Percentiles rank a stretch among this genome's conserved stretches.
Evolutionary conservation across 2,329 filamentous ascomycete species (phyloP).

Genomic region (Epicoccum sorghinum): DNA sequence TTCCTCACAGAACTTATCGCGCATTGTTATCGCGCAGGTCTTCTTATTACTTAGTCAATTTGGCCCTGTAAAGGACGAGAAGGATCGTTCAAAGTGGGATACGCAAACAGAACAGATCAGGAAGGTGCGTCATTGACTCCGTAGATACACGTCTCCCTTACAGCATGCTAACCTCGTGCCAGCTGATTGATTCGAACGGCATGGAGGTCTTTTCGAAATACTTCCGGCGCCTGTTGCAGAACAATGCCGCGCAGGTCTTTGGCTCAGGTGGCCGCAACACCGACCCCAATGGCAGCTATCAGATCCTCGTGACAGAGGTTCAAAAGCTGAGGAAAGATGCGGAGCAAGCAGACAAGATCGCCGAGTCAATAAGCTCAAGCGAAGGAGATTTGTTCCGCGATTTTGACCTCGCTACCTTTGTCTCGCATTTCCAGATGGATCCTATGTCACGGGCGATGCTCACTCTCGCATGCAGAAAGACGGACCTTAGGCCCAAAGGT

Average conservation of each 20-base stretch:
- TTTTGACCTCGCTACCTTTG: conserved; percentile 93
- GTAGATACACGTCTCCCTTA: conserved; percentile 9
- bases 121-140: conserved; percentile 67
- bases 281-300: conserved; percentile 81
- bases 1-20: conserved; percentile 66
- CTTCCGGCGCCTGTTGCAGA: conserved; percentile 88
- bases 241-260: conserved; percentile 92
- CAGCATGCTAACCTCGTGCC: conserved; percentile 26
- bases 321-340: conserved; percentile 81
- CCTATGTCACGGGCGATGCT: conserved; percentile 85
- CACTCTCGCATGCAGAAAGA: conserved; percentile 83
- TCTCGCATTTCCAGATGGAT: conserved; percentile 95
- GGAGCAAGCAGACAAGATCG: conserved; percentile 86
- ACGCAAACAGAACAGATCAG: conserved; percentile 87
- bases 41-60: conserved; percentile 81
- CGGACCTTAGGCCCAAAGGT: conserved; percentile 91
- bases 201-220: conserved; percentile 99
- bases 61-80: conserved; percentile 86
- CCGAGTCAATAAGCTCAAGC: conserved; percentile 87
- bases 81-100: conserved; percentile 90
- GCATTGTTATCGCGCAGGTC: conserved; percentile 94
- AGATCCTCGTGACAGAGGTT: conserved; percentile 81
- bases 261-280: conserved; percentile 74
- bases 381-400: conserved; percentile 95
- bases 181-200: conserved; percentile 96